Conservation (phyloP, 345 rosid genomes). For the Salix caprea region DNA sequence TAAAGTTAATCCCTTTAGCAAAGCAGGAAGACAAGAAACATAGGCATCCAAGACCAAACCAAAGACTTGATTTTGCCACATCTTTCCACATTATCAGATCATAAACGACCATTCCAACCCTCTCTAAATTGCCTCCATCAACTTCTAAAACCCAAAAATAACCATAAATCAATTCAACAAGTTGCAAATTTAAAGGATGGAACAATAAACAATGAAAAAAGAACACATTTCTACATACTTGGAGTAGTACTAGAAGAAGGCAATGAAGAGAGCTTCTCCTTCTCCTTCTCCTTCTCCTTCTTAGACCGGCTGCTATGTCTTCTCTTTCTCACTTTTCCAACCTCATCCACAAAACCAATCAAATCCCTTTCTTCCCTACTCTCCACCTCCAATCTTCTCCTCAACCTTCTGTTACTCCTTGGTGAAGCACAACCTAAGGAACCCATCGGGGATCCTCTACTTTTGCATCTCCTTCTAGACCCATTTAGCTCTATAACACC, state of each 20-base stretch:
- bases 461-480: slow-evolving; percentile 51
- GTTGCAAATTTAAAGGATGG: neutral
- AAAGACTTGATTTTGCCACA: slow-evolving; percentile 73
- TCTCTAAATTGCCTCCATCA: slow-evolving; percentile 49
- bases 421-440: slow-evolving; percentile 50
- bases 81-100: slow-evolving; percentile 86
- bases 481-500: slow-evolving; percentile 36
- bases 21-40: slow-evolving; percentile 79
- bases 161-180: neutral
- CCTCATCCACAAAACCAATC: slow-evolving; percentile 40
- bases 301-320: slow-evolving; percentile 46
- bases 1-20: slow-evolving; percentile 65
- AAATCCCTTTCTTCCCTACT: slow-evolving; percentile 60
- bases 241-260: slow-evolving; percentile 41
- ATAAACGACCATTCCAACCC: slow-evolving; percentile 41
- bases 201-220: neutral
- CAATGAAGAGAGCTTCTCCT: slow-evolving; percentile 56
- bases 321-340: slow-evolving; percentile 49
- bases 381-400: slow-evolving; percentile 63
- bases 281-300: slow-evolving; percentile 41
- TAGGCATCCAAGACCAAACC: slow-evolving; percentile 87
- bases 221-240: slow-evolving; percentile 33
- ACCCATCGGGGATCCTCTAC: slow-evolving; percentile 48
- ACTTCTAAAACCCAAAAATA: slow-evolving; percentile 29
- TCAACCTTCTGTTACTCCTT: slow-evolving; percentile 47